phyloP scores from a whole-genome alignment of 2,329 filamentous ascomycete species.

The Ophiosphaerella narmari region DNA sequence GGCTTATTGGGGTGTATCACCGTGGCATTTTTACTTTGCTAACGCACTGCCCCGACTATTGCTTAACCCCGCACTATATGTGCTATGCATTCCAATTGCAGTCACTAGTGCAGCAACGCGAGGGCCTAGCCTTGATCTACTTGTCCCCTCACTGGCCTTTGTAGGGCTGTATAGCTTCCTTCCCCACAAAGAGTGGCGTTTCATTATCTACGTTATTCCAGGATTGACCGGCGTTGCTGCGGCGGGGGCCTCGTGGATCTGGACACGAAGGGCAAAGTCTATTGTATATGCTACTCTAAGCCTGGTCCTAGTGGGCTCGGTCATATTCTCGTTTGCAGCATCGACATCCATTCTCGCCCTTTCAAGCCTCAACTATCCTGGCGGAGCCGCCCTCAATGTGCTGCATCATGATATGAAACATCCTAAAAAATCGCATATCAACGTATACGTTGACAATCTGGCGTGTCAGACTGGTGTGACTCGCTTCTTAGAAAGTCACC shows the following conservation, averaged over 20 bases:
- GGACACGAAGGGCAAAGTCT: slow-evolving; percentile 67
- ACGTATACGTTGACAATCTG: slow-evolving; percentile 63
- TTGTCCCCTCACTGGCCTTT: slow-evolving; percentile 73
- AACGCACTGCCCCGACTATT: slow-evolving; percentile 82
- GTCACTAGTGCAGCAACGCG: slow-evolving; percentile 54
- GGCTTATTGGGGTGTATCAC: slow-evolving; percentile 83
- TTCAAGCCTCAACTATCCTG: slow-evolving; percentile 91
- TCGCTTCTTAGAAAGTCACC: slow-evolving; percentile 56
- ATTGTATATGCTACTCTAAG: slow-evolving; percentile 60
- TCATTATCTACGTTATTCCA: slow-evolving; percentile 87
- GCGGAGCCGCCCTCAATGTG: slow-evolving; percentile 72
- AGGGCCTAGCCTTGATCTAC: slow-evolving; percentile 54
- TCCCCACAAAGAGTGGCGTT: slow-evolving; percentile 95
- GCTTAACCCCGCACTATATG: slow-evolving; percentile 72
- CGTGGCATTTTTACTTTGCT: slow-evolving; percentile 84
- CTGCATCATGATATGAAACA: slow-evolving; percentile 43
- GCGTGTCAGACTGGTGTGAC: slow-evolving; percentile 68
- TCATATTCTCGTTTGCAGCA: slow-evolving; percentile 62
- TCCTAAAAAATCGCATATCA: slow-evolving; percentile 17
- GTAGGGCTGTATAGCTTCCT: slow-evolving; percentile 81
- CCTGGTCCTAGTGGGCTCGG: slow-evolving; percentile 61
- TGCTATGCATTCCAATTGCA: slow-evolving; percentile 57
- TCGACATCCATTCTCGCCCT: slow-evolving; percentile 73
- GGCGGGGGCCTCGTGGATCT: slow-evolving; percentile 68
- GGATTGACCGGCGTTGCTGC: slow-evolving; percentile 78